Base-by-base conservation (phyloP, 179 eudicot species). In the Nepenthes alata region DNA sequence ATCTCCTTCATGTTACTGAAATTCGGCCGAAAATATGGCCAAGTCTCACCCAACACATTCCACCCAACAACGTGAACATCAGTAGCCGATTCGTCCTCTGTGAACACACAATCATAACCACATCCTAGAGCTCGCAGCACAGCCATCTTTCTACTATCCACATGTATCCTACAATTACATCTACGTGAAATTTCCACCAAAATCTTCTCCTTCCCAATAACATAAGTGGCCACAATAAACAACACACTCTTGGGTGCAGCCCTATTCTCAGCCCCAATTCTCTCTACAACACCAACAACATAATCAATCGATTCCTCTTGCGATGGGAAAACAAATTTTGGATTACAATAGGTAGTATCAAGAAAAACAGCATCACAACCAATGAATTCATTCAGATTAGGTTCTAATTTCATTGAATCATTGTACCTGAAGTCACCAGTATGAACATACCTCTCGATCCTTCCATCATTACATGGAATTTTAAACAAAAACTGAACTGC, bases 21-120 rank as follows among this genome's bases (percentile, higher is more conserved):
- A 75, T 90, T 87, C 59, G 98, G 98, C 58, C 91, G 79, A 67
- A 93, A 93, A 70, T 85, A 93, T 0, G 99, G 97, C 99, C 99
- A 94, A 58, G 95, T 90, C 75, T 94, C 99, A 35, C 97, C 98
- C 79, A 93, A 79, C 72, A 93, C 83, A 80, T 90, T 87, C 94
- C 98, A 94, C 60, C 99, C 96, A 67, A 90, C 91, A 71, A 90
- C 97, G 68, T 85, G 99, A 72, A 94, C 91, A 67, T 94, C 80
- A 36, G 78, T 87, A 54, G 70, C 75, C 1, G 75, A 68, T 64
- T 79, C 91, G 57, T 80, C 91, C 60, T 76, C 85, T 6, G 96
- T 87, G 72, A 90, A 90, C 61, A 74, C 70, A 36, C 57, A 77
- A 52, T 74, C 83, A 25, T 85, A 78, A 13, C 67, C 88, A 64